Percentiles rank a stretch among this genome's conserved stretches.
phyloP scores from a whole-genome alignment of 352 stramenopile genomes.

The Pythium volutum region DNA sequence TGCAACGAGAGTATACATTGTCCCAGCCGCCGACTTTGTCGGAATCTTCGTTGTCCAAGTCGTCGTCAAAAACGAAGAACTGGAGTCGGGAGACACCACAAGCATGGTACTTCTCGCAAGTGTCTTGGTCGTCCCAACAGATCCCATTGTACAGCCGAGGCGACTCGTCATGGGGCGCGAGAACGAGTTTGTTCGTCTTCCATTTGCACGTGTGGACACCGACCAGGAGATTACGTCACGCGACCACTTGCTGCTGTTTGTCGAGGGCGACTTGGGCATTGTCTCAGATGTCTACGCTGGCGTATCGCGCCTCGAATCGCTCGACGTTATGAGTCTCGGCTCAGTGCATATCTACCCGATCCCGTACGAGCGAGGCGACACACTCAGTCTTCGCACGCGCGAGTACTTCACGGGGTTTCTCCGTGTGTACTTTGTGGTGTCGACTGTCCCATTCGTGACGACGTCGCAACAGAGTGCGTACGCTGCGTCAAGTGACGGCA shows the following conservation, averaged over 20 bases:
- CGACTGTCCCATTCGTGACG: conserved; percentile 35
- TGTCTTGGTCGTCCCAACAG: conserved; percentile 18
- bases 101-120: not conserved
- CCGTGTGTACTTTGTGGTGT: conserved; percentile 40
- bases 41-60: conserved; percentile 15
- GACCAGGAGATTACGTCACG: conserved; percentile 15
- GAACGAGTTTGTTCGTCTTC: conserved; percentile 8
- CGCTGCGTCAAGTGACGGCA: conserved; percentile 29
- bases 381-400: conserved; percentile 30
- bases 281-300: conserved; percentile 32
- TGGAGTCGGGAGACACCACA: conserved; percentile 1
- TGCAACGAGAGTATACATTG: not conserved
- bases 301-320: conserved; percentile 10
- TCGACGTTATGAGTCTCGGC: conserved; percentile 16
- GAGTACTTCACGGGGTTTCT: conserved; percentile 38
- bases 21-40: conserved; percentile 13
- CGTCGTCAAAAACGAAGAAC: conserved; percentile 5
- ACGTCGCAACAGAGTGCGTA: conserved; percentile 27
- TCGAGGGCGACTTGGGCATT: conserved; percentile 23
- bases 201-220: conserved; percentile 14
- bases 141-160: conserved; percentile 12
- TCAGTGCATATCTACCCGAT: conserved; percentile 34
- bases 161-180: not conserved
- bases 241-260: conserved; percentile 24
- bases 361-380: conserved; percentile 32